Percentiles rank a stretch among this genome's conserved stretches.
These are phyloP conservation scores for Polychaeton citri DNA, from an alignment of 2,329 filamentous ascomycete species.

Conservation along the genomic window DNA sequence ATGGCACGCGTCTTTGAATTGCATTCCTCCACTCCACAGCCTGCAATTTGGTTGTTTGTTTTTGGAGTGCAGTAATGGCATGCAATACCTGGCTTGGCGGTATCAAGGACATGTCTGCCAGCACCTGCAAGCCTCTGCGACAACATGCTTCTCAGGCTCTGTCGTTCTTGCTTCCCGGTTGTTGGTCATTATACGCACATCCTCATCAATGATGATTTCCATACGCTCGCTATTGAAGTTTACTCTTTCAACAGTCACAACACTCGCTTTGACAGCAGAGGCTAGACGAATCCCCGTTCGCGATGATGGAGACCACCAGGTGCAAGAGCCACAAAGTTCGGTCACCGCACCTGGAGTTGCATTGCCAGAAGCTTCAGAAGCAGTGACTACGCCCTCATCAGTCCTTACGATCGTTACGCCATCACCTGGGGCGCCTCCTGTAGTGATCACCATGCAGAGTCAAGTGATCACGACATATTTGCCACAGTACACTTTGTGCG, in stretches of 20 bases:
- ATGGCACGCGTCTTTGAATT: too few species aligned
- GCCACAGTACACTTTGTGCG: slow-evolving; percentile 29
- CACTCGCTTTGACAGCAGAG: not conserved
- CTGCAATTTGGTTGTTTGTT: not conserved
- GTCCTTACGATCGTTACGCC: slow-evolving; percentile 27
- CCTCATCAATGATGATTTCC: not conserved
- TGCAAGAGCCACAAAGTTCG: not conserved
- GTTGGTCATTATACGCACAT: too few species aligned
- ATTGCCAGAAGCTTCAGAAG: not conserved
- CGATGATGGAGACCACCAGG: not conserved
- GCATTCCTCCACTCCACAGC: not conserved
- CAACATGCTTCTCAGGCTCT: too few species aligned
- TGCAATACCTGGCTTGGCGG: not conserved
- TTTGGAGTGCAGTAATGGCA: not conserved
- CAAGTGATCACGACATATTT: slow-evolving; percentile 30
- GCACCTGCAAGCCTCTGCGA: too few species aligned
- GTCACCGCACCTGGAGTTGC: not conserved
- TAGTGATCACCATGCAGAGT: slow-evolving; percentile 29
- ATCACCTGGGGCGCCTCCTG: slow-evolving; percentile 27
- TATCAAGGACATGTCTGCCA: too few species aligned
- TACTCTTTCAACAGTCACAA: not conserved
- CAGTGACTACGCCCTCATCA: slow-evolving; percentile 6
- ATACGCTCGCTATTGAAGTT: not conserved
- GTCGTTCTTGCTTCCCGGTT: too few species aligned
- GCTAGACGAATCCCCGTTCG: not conserved